These are phyloP conservation scores for Ocimum tenuiflorum DNA, from an alignment of 257 asterid species.

Conservation along the genomic window DNA sequence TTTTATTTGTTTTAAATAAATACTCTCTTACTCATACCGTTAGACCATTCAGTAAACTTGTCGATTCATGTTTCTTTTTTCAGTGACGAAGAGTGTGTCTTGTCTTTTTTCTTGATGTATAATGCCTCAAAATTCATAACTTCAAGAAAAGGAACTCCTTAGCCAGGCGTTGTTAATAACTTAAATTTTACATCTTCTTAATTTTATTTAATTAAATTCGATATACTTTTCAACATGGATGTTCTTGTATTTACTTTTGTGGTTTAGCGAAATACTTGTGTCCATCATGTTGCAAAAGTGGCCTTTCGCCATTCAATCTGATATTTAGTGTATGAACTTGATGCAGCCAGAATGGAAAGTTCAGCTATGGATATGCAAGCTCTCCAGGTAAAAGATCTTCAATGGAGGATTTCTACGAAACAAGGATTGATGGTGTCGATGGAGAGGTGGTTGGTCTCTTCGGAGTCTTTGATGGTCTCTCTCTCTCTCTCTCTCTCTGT, in stretches of 20 bases:
- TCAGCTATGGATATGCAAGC: constrained; percentile 97
- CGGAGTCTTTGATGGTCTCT: constrained; percentile 90
- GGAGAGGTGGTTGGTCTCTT: constrained; percentile 96
- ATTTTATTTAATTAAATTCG: not conserved
- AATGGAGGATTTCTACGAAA: constrained; percentile 97
- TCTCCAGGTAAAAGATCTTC: constrained; percentile 94
- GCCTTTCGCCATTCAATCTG: constrained; percentile 4
- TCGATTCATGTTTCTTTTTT: not conserved
- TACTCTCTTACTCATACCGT: not conserved
- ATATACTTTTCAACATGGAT: not conserved
- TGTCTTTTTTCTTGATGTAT: not conserved
- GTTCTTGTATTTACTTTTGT: not conserved
- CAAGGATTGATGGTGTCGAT: constrained; percentile 95
- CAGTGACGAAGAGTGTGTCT: not conserved
- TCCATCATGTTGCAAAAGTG: not conserved
- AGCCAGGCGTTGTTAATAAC: not conserved
- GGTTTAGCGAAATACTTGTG: constrained; percentile 8
- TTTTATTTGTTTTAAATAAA: not conserved
- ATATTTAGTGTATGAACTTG: constrained; percentile 8
- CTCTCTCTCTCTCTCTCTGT: constrained; percentile 24
- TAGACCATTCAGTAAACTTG: not conserved
- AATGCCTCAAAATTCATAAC: not conserved
- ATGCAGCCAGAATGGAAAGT: constrained; percentile 84
- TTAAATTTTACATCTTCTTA: not conserved
- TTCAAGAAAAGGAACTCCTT: not conserved